Evolutionary conservation across 176 grass and related monocot species (phyloP).

Genomic region (Cenchrus americanus): DNA sequence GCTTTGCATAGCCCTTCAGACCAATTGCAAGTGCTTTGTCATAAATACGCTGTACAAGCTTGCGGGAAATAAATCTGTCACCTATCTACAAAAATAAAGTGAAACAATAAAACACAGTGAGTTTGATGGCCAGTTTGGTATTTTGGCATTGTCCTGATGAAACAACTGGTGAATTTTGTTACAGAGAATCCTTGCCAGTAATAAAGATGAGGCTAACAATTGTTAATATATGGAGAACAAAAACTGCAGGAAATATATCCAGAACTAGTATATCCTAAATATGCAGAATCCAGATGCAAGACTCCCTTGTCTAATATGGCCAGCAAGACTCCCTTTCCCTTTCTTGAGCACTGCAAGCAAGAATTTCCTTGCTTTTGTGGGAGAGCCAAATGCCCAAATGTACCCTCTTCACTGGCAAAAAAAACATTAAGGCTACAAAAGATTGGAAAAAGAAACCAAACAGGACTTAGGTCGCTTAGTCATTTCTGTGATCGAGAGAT

Average conservation of each 20-base stretch:
- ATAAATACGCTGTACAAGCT: slow-evolving; percentile 83
- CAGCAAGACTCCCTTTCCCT: neutral
- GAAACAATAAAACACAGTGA: slow-evolving; percentile 38
- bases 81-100: slow-evolving; percentile 67
- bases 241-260: slow-evolving; percentile 10
- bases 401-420: neutral
- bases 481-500: neutral
- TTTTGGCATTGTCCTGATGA: neutral
- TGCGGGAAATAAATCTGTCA: slow-evolving; percentile 95
- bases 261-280: slow-evolving; percentile 11
- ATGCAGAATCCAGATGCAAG: neutral
- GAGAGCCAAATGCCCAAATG: slow-evolving; percentile 8
- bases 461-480: neutral
- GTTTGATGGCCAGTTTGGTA: slow-evolving; percentile 26
- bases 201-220: neutral
- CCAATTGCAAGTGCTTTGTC: slow-evolving; percentile 92
- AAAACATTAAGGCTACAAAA: neutral
- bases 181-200: neutral
- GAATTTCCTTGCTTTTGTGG: neutral
- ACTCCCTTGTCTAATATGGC: neutral
- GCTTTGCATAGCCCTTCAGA: slow-evolving; percentile 92
- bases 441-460: neutral
- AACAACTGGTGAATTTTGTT: slow-evolving; percentile 27
- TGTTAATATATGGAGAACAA: neutral
- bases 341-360: neutral